Evolutionary conservation across 805 yeast species (phyloP), one percentile per base, ranked within the genome.

Genomic region (Yamadazyma ubonensis): DNA sequence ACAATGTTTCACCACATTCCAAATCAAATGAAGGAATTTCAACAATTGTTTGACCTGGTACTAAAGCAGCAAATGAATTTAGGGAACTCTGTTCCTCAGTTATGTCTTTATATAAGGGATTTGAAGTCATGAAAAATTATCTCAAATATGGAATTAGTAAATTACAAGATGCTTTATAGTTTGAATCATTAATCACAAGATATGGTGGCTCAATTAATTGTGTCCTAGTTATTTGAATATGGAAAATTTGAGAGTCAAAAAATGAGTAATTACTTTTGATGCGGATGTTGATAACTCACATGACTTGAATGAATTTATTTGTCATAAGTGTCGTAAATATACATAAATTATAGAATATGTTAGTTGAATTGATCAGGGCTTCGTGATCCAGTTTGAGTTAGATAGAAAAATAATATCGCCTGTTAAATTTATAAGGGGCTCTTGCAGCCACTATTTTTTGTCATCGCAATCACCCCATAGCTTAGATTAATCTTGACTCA

Each of bases 1-100:
- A 58, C 9, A 91, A 63, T 0, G 70, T 61, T 44, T 86, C 89
- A 4, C 96, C 96, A 38, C 93, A 83, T 56, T 93, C 99, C 17
- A 93, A 70, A 22, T 70, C 70, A 52, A 80, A 78, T 44, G 75
- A 71, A 0, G 96, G 96, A 5, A 93, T 70, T 43, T 84, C 81
- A 9, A 85, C 86, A 12, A 87, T 79, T 21, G 78, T 76, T 63
- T 93, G 99, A 32, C 80, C 83, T 16, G 76, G 70, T 8, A 93
- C 95, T 39, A 90, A 65, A 14, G 69, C 69, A 2, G 83, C 73
- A 50, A 77, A 87, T 12, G 86, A 83, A 55, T 93, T 93, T 39
- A 75, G 73, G 3, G 40, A 36, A 17, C 63, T 72, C 51, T 79
- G 78, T 38, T 65, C 61, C 30, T 58, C 69, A 33, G 74, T 68